phyloP scores from a whole-genome alignment of 208 protist species.

The Leishmania guyanensis region DNA sequence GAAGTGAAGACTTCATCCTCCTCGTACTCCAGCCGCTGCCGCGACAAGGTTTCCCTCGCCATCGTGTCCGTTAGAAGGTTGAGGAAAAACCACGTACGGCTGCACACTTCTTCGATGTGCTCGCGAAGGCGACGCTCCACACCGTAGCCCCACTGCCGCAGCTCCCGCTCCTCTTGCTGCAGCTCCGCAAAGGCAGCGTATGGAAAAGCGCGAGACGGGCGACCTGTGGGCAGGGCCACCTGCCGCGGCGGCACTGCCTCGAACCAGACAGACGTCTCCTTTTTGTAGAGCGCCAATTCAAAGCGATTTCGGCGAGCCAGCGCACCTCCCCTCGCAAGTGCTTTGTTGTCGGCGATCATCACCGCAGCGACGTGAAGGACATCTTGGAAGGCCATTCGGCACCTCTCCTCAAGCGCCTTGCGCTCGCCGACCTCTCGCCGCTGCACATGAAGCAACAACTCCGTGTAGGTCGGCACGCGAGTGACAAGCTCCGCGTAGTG shows the following conservation, averaged over 20 bases:
- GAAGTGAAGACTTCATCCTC: conserved; percentile 45
- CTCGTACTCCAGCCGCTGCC: conserved; percentile 52
- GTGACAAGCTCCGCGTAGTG: conserved; percentile 61
- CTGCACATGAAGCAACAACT: conserved; percentile 52
- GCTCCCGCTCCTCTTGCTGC: conserved; percentile 64
- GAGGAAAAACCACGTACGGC: conserved; percentile 51
- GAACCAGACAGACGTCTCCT: conserved; percentile 62
- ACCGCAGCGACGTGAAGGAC: conserved; percentile 65
- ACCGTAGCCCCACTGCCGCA: conserved; percentile 66
- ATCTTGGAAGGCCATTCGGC: conserved; percentile 40
- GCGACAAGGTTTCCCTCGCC: conserved; percentile 35
- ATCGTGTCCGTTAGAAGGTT: conserved; percentile 41
- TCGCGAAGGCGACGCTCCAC: conserved; percentile 57
- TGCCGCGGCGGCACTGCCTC: conserved; percentile 32
- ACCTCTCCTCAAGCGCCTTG: conserved; percentile 49
- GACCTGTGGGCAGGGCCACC: conserved; percentile 34
- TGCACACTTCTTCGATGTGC: conserved; percentile 54
- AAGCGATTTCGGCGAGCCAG: conserved; percentile 30
- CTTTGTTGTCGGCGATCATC: conserved; percentile 66
- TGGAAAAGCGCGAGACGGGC: conserved; percentile 46
- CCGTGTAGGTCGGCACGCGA: conserved; percentile 39
- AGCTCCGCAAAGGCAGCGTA: conserved; percentile 46
- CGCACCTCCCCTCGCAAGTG: conserved; percentile 26
- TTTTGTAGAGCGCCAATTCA: conserved; percentile 36
- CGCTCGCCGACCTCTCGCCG: conserved; percentile 64